Conservation (phyloP, 768 basidiomycete genomes). For the Lyophyllum shimeji region DNA sequence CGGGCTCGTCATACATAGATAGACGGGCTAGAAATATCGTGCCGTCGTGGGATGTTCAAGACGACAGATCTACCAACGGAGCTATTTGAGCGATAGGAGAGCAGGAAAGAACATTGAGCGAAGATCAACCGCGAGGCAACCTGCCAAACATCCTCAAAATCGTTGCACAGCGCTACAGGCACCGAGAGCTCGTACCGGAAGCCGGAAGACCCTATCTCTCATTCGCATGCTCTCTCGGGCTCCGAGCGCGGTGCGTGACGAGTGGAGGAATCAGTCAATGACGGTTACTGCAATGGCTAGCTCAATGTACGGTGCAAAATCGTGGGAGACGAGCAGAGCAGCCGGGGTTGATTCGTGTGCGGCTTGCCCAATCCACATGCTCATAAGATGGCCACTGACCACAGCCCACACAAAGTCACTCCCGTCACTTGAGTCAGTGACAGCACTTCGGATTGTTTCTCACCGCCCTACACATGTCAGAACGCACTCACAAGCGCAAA, state of each 20-base stretch:
- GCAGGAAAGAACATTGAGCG: neutral
- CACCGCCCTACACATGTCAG: conserved; percentile 7
- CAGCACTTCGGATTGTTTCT: neutral
- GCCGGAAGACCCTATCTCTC: conserved; percentile 31
- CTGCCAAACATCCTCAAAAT: conserved; percentile 11
- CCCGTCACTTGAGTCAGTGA: no score
- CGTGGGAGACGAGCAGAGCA: conserved; percentile 34
- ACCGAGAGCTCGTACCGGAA: conserved; percentile 26
- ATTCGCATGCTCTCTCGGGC: conserved; percentile 24
- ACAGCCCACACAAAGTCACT: no score
- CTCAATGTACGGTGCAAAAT: conserved; percentile 37
- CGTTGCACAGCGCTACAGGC: conserved; percentile 5
- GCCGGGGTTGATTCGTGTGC: conserved; percentile 32
- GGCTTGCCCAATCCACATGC: conserved; percentile 36
- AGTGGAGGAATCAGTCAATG: no score
- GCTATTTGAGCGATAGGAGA: no score
- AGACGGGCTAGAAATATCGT: no score
- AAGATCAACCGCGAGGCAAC: conserved; percentile 6
- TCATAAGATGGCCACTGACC: conserved; percentile 34
- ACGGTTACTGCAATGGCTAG: conserved; percentile 22
- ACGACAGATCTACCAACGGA: no score
- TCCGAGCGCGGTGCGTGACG: conserved; percentile 30
- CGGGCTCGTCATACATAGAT: no score
- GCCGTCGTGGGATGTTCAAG: no score
- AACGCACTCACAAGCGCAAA: conserved; percentile 25